Evolutionary conservation across 257 asterid species (phyloP), one percentile per base, ranked within the genome.

Genomic region (Coffea eugenioides): DNA sequence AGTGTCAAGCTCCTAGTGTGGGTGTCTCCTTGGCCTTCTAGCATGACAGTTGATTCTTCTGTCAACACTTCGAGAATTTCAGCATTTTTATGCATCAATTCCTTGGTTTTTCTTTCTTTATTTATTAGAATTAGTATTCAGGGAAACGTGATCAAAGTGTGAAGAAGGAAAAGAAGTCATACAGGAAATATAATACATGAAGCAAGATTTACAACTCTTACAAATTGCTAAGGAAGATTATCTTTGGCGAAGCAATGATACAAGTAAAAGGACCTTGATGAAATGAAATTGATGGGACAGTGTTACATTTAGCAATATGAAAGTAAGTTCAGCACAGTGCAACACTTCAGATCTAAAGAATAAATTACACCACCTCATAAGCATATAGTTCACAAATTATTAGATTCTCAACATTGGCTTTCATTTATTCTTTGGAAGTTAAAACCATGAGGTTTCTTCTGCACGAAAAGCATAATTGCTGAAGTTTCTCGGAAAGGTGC

Each of bases 1-100:
- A 92, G 87, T 49, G 97, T 94, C 77, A 89, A 85, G 93, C 94
- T 94, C 86, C 89, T 88, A 8, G 88, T 65, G 70, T 85, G 88
- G 46, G 75, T 70, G 75, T 91, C 87, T 59, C 83, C 83, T 61
- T 62, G 77, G 74, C 87, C 92, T 80, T 90, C 92, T n/a, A 85
- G 73, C 70, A 84, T 39, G 69, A 88, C 85, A 34, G 94, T 86
- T 75, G 97, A 86, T 84, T 90, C 97, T 78, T 89, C 97, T 96
- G 96, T 79, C 78, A 80, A 67, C 56, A 80, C 34, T 78, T 65
- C 74, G 46, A 52, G 41, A 6, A 75, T 39, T 74, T 79, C 72
- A 78, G 71, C 51, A 71, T 61, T 41, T 27, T 5, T 12, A 27
- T 65, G 70, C 70, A 65, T 12, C 23, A 31, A 65, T 25, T 31